Base-by-base conservation (phyloP, 495 filamentous ascomycete species). In the Evernia prunastri region DNA sequence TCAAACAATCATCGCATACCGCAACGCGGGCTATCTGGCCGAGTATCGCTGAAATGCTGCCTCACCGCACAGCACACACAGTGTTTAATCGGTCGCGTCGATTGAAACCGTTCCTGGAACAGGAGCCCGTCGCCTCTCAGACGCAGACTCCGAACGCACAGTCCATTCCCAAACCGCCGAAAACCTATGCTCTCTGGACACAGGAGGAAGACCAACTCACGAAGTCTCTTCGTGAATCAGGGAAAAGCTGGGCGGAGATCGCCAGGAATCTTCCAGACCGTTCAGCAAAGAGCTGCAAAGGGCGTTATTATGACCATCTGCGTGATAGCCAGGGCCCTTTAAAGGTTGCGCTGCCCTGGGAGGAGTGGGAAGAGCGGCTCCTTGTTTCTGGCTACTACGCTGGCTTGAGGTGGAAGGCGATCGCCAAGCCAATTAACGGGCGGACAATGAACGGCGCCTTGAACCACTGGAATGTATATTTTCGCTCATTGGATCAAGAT, bases 361-460 rank as follows among this genome's bases (percentile, higher is more conserved):
- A 51, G 13, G 47, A 51, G 17, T 51, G 47, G 25, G 47, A 51
- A 12, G 47, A 51, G 47, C 47, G 47, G 47, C 47, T 51, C 47
- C 47, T 51, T 29, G 47, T 51, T 2, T 27, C 23, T 27, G 47
- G 47, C 47, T 29, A 29, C 25, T 51, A 27, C 47, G 47, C 47
- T 1, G 9, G 47, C 9, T 25, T 51, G 12, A 15, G 7, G 12
- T 29, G 25, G 47, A 29, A 29, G 25, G 47, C 6, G 23, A 29
- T 51, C 47, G 10, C 9, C 8, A 13, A 29, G 47, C 10, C 23
- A 25, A 29, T 51, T 15, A 11, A 23, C 4, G 47, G 47, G 23
- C 47, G 47, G 5, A 51, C 23, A 29, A 2, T 9, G 23, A 0
- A 3, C 47, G 47, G 23, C 25, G 6, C 4, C 25, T 29, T 1